Base-by-base conservation (phyloP, 768 basidiomycete species). In the Lactarius pseudohatsudake region DNA sequence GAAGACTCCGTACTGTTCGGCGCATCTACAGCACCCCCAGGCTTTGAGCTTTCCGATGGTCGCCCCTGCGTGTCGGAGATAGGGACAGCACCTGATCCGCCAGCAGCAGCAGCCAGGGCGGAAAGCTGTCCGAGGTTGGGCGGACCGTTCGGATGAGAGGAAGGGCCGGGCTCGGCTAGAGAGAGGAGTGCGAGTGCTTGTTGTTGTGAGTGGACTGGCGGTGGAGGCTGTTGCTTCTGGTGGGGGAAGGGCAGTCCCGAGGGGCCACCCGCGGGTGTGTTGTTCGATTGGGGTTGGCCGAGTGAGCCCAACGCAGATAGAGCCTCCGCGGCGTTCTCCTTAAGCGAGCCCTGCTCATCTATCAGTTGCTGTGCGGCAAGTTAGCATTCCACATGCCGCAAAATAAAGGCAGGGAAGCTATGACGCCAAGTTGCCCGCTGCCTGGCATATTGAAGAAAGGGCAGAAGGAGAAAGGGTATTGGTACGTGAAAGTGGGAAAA, bases 81-180 rank as follows among this genome's bases (percentile, higher is more conserved):
- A 10, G 65, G 47, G 1, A 20, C 47, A 28, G 65, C 45, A 4
- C 65, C 62, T 16, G 65, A 67, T 18, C 58, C 66, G 40, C 62
- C 63, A 1, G 68, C 68, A 30, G 69, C 69, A 13, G 64, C 66
- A 16, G 73, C 76, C 8, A 69, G 75, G 0, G 82, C 82, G 40
- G 83, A 82, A 67, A 87, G 77, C 62, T 87, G 86, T 15, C 84
- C 85, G 1, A 87, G 78, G 64, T 83, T 84, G 5, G 87, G 88
- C 3, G 87, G 87, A 0, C 87, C 88, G 6, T 85, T 83, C 5
- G 86, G 87, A 71, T 89, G 88, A 0, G 86, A 86, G 4, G 88
- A 89, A n/a, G 88, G 86, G 9, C 88, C 88, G 2, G 87, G 86
- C 66, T 90, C 87, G 41, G 82, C 83, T 57, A 87, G 22, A 82